Conservation (phyloP, 106 monocot genomes). For the Dendrobium nobile region DNA sequence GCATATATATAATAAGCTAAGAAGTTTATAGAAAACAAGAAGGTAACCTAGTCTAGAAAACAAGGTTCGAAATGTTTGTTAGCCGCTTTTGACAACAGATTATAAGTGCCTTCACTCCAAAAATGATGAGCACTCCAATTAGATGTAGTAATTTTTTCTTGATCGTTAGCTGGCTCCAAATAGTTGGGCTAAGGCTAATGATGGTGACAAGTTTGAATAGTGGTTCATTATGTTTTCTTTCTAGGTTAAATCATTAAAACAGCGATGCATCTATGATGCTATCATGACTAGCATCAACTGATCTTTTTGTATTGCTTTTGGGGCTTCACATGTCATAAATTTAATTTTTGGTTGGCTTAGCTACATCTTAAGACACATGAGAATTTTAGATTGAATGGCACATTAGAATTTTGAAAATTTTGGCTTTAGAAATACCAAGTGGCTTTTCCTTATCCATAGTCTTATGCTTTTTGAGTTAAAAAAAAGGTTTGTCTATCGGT, state of each 20-base stretch:
- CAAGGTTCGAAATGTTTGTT: neutral
- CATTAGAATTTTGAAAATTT: too few relatives aligned
- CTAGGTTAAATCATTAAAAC: neutral
- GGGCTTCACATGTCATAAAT: neutral
- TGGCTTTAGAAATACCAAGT: too few relatives aligned
- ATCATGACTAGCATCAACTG: neutral
- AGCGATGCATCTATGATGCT: neutral
- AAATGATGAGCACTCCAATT: neutral
- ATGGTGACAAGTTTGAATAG: neutral
- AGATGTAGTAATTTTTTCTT: neutral
- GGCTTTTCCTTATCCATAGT: too few relatives aligned
- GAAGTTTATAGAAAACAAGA: too few relatives aligned
- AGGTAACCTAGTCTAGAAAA: too few relatives aligned
- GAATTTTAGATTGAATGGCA: neutral
- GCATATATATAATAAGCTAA: too few relatives aligned
- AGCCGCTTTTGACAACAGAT: neutral
- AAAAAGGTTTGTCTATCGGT: too few relatives aligned
- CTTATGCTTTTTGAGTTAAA: too few relatives aligned
- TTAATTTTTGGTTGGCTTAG: neutral
- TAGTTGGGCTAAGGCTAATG: neutral
- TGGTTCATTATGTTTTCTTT: neutral
- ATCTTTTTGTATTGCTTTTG: neutral
- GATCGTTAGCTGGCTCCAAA: neutral
- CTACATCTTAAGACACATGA: neutral
- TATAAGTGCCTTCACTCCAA: neutral